Evolutionary conservation across 2,329 filamentous ascomycete genomes (phyloP), one percentile per base, ranked within the genome.

Genomic region (Fusarium algeriense): DNA sequence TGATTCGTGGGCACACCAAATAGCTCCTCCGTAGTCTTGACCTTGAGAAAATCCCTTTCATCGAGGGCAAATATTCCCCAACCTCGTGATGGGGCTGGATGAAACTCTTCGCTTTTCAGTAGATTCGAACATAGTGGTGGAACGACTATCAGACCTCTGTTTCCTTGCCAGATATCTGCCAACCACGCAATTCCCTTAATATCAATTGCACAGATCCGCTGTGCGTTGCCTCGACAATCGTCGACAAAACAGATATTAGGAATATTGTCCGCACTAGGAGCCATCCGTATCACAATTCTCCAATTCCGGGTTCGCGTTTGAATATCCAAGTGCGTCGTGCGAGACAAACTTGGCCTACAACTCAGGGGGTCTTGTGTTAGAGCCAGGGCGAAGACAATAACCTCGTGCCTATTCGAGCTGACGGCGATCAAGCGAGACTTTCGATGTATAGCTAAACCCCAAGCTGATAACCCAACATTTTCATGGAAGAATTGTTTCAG

Each of bases 391-490:
- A 89, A 89, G 2, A 90, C 84, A 1, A 83, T 86, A 10, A 87
- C 80, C 68, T 87, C 85, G 55, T 78, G 77, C 7, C 86, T 88
- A 78, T 99, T 99, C 1, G 93, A 90, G 74, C 92, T 93, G 41
- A 97, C 91, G 1, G 95, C 96, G 69, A 99, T 92, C 67, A 98
- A 84, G 0, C 95, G 90, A n/a, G 93, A 93, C 69, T 90, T 84
- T 67, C 89, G 87, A 79, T 98, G 95, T 14, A 97, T 87, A 11
- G 94, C 92, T 50, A 97, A 81, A 0, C 95, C 96, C 96, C 96
- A 99, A 5, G 95, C 95, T 65, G 93, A 95, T 28, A 82, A 83
- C 3, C 89, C 88, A 5, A 97, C 94, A 77, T 92, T 94, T 40
- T 92, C 88, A 64, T 90, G 88, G 62, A 97, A 93, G 76, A 97